Evolutionary conservation across 345 rosid genomes (phyloP), one percentile per base, ranked within the genome.

Genomic region (Moringa oleifera): DNA sequence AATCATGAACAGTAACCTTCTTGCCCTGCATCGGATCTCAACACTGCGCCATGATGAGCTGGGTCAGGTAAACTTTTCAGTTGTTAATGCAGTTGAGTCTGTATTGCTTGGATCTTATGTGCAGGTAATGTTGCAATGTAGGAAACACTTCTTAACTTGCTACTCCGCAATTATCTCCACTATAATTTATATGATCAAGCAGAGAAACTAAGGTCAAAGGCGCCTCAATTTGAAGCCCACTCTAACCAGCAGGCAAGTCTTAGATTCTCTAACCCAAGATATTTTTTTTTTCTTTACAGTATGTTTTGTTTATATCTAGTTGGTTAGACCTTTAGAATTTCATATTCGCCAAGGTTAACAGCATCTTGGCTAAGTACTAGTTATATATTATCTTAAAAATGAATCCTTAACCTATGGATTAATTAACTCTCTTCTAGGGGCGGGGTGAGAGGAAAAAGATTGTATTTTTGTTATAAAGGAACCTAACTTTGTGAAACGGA

Each of bases 151-250:
- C 87, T 82, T 56, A 82, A 79, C 59, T 66, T 82, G 64, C 63
- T 82, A 20, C 84, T 82, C 25, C 87, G 84, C 72, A 82, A 82
- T 67, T 82, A 82, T 65, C 87, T 82, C 62, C 84, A 82, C 65
- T 82, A 82, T 78, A 79, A 80, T 63, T 71, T 82, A 52, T 82
- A 82, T 73, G 87, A 82, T 62, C 87, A 79, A 59, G 87, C 84
- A 18, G 87, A 82, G 74, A 82, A 82, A 76, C 72, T 82, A 68
- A 75, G 87, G 64, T 79, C 87, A 7, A 82, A 82, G 66, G 87
- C 87, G 20, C 87, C 87, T 17, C 65, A 80, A 67, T 82, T 82
- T 75, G 87, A 82, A 75, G 69, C 69, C 46, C 84, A 76, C 68
- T 80, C 84, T 46, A 80, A 80, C 57, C 84, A 80, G 55, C 84